A percentile compares a stretch with the other conserved stretches of the same genome.
Evolutionary conservation across 805 yeast genomes (phyloP).

Genomic region (Teunomyces stri): DNA sequence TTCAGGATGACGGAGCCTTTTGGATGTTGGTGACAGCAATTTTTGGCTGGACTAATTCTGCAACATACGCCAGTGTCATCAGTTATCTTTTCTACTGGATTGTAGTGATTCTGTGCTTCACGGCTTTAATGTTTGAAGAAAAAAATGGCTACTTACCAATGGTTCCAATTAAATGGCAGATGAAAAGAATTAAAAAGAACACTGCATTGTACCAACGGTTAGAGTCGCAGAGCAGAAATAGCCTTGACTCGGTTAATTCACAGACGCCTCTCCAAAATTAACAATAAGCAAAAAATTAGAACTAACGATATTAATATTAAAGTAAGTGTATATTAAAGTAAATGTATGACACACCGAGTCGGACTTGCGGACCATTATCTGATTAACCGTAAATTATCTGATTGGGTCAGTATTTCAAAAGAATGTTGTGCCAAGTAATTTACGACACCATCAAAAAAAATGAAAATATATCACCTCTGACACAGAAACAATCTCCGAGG

Average conservation of each 20-base stretch:
- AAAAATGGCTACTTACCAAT: conserved; percentile 24
- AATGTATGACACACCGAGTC: neutral
- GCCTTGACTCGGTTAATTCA: conserved; percentile 28
- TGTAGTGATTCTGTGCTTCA: conserved; percentile 44
- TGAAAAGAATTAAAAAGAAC: conserved; percentile 48
- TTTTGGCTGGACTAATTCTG: conserved; percentile 92
- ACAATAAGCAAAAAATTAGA: neutral
- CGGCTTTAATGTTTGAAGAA: conserved; percentile 47
- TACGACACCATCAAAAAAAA: neutral
- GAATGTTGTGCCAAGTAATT: neutral
- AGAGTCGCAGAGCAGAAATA: conserved; percentile 8
- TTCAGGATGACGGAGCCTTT: conserved; percentile 64
- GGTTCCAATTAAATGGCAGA: conserved; percentile 62
- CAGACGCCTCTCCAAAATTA: conserved; percentile 19
- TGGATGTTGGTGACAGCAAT: conserved; percentile 91
- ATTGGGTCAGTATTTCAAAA: conserved; percentile 1
- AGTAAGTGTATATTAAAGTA: too few relatives aligned
- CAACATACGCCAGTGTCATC: conserved; percentile 82
- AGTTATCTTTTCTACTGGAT: conserved; percentile 75
- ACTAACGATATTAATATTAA: neutral
- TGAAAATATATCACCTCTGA: neutral
- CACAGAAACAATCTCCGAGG: neutral
- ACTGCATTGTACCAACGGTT: neutral
- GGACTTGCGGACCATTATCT: neutral
- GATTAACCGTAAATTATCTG: neutral